A percentile compares a stretch with the other conserved stretches of the same genome.
These are phyloP conservation scores for Gossypium thurberi DNA, from an alignment of 345 rosid genomes.

Conservation along the genomic window DNA sequence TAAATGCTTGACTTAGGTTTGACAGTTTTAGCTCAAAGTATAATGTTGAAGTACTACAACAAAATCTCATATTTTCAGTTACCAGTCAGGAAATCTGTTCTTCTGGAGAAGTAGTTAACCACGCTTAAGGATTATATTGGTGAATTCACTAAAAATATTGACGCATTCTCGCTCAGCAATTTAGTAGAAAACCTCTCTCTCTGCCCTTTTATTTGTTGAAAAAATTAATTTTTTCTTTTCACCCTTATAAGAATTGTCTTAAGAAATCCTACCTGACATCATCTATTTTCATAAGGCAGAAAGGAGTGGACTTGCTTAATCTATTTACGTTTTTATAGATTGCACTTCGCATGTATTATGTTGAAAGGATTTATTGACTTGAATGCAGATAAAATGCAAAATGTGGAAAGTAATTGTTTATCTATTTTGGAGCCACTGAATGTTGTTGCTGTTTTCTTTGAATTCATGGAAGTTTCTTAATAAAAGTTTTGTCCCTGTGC, in stretches of 20 bases:
- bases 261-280: not conserved
- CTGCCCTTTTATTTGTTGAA: not conserved
- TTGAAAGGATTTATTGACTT: not conserved
- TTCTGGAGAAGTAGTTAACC: slow-evolving; percentile 6
- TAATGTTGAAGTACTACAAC: slow-evolving; percentile 9
- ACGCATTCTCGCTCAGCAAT: not conserved
- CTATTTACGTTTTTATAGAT: not conserved
- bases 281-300: not conserved
- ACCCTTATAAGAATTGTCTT: not conserved
- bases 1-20: slow-evolving; percentile 53
- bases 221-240: not conserved
- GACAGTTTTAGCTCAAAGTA: slow-evolving; percentile 40
- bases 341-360: not conserved
- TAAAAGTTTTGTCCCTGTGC: not conserved
- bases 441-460: slow-evolving; percentile 2
- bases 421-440: slow-evolving; percentile 7
- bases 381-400: slow-evolving; percentile 1
- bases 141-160: not conserved
- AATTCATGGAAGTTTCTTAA: not conserved
- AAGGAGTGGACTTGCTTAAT: not conserved
- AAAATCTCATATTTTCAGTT: slow-evolving; percentile 8
- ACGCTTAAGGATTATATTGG: not conserved
- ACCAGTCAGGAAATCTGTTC: not conserved
- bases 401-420: slow-evolving; percentile 5
- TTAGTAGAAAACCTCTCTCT: not conserved